Evolutionary conservation across 2,329 filamentous ascomycete species (phyloP), one percentile per base, ranked within the genome.

Genomic region (Lanzia echinophila): DNA sequence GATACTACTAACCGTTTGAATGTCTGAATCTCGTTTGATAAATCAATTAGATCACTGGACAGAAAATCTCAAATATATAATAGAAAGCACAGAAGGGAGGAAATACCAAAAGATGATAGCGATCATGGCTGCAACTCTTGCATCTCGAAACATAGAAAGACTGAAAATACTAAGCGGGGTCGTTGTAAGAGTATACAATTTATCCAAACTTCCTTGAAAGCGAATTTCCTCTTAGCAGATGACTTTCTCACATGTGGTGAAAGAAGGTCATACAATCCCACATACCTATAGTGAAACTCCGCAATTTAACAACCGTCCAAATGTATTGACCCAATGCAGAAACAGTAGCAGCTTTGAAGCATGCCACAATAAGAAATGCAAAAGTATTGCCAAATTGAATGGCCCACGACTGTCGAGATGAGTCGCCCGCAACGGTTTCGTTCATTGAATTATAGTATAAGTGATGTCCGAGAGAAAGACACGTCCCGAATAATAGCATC

Each of bases 321-420:
- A 61, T 52, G 33, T 61, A 61, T 36, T 63, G 57, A 13, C 53
- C 51, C 13, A 58, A 58, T 19, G 57, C 54, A 13, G 39, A 39
- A 15, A 45, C 39, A 12, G 38, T 51, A 20, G 54, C 54, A 15
- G 59, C 54, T 43, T 49, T 48, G 0, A 63, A 38, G 17, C 36
- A 45, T 8, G 59, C 57, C 17, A 55, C 39, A 11, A 55, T 38
- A 3, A 61, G 20, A 36, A 60, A 58, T 7, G 55, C 50, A 42
- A 63, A 53, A 8, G 50, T 58, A 2, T 55, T 63, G 38, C 61
- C 60, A 32, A 60, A 48, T 33, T 50, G 34, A 5, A 51, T 50
- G 7, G 57, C 41, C 55, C 55, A 60, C 19, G 56, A 28, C 42
- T 63, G 60, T 24, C 39, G 45, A 15, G 28, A 19, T 19, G 48